A percentile compares a stretch with the other conserved stretches of the same genome.
Conservation (phyloP, 2,329 filamentous ascomycete species). For the Calonectria pauciramosa region DNA sequence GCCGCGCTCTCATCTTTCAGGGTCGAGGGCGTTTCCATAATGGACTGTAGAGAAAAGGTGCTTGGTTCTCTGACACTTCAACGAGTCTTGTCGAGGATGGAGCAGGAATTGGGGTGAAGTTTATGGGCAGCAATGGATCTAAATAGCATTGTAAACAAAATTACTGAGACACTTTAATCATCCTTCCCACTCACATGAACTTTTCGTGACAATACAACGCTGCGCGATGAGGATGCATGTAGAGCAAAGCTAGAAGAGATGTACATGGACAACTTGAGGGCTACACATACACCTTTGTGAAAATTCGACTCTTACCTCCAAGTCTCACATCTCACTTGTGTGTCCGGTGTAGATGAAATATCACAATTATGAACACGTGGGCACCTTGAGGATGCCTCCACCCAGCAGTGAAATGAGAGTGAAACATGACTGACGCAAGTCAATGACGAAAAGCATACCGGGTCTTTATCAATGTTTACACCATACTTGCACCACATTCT, state of each 20-base stretch:
- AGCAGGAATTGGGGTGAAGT: not conserved
- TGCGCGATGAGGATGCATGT: not conserved
- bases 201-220: not conserved
- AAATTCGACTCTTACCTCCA: not conserved
- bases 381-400: not conserved
- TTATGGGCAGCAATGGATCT: no score
- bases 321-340: not conserved
- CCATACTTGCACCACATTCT: not conserved
- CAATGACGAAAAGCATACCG: not conserved
- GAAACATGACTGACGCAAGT: not conserved
- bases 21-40: not conserved
- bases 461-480: not conserved
- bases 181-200: not conserved
- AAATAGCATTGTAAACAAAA: not conserved
- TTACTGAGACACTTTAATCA: not conserved
- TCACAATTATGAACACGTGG: not conserved
- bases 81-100: no score
- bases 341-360: not conserved
- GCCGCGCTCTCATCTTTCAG: not conserved
- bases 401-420: not conserved
- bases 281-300: not conserved
- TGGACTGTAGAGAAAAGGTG: not conserved
- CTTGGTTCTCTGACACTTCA: not conserved
- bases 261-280: not conserved
- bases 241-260: not conserved